Evolutionary conservation across 2,329 filamentous ascomycete species (phyloP).

Genomic region (Pseudocercospora ulei): DNA sequence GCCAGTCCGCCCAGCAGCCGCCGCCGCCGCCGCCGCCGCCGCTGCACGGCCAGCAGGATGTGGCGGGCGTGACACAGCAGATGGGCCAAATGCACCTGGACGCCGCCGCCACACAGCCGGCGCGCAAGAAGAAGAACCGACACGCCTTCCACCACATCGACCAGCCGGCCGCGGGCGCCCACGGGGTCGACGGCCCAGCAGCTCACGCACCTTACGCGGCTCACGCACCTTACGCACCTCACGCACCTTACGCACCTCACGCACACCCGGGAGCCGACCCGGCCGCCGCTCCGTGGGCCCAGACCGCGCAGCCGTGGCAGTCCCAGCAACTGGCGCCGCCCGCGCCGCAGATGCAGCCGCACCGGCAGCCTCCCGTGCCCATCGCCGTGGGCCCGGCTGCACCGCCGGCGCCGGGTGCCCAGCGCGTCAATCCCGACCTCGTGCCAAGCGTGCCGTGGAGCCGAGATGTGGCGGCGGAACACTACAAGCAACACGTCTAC

Average conservation of each 20-base stretch:
- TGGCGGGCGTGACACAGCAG: slow-evolving; percentile 54
- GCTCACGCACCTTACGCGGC: slow-evolving; percentile 53
- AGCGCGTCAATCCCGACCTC: slow-evolving; percentile 78
- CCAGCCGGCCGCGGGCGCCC: slow-evolving; percentile 52
- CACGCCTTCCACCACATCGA: slow-evolving; percentile 87
- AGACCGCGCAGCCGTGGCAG: slow-evolving; percentile 34
- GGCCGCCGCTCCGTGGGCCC: slow-evolving; percentile 32
- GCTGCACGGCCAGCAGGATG: slow-evolving; percentile 31
- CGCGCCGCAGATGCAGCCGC: slow-evolving; percentile 16
- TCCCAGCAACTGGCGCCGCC: slow-evolving; percentile 24
- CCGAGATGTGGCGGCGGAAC: slow-evolving; percentile 69
- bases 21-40: no score
- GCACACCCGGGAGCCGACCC: slow-evolving; percentile 21
- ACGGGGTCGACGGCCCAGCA: slow-evolving; percentile 60
- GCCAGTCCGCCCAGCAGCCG: slow-evolving; percentile 14
- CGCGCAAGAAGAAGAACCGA: slow-evolving; percentile 75
- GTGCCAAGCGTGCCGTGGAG: slow-evolving; percentile 83
- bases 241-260: slow-evolving; percentile 41
- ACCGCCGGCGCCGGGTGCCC: slow-evolving; percentile 38
- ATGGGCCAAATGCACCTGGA: slow-evolving; percentile 67
- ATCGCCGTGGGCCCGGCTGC: slow-evolving; percentile 30
- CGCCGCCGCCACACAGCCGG: slow-evolving; percentile 40
- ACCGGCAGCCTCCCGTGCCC: slow-evolving; percentile 13
- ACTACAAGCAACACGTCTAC: slow-evolving; percentile 80
- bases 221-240: slow-evolving; percentile 41